Conservation (phyloP, 1,284 basidiomycete species). For the Naganishia sp. region DNA sequence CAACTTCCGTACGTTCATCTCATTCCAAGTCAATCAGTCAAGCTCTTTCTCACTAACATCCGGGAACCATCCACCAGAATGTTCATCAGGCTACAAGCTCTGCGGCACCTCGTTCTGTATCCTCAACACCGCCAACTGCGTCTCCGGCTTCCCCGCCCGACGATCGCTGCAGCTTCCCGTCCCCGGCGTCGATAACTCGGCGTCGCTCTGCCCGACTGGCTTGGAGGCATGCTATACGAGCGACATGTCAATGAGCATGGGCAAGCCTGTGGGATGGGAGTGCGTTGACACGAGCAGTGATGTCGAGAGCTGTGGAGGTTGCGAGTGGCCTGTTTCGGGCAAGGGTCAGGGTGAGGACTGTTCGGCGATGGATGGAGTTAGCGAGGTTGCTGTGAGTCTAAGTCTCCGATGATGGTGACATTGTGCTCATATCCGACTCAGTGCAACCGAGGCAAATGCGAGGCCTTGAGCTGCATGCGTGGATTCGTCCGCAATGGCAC, state of each 20-base stretch:
- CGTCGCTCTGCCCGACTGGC: conserved; percentile 5
- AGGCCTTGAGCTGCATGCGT: conserved; percentile 13
- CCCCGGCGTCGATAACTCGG: not conserved
- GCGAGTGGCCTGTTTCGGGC: conserved; percentile 4
- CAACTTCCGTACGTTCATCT: conserved; percentile 7
- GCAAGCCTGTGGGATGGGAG: conserved; percentile 2
- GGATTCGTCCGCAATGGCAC: conserved; percentile 15
- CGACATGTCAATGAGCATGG: conserved; percentile 4
- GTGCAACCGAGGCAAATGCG: conserved; percentile 6
- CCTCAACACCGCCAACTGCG: not conserved
- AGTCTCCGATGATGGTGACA: too few species aligned
- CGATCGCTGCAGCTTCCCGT: conserved; percentile 1
- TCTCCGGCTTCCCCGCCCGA: conserved; percentile 21
- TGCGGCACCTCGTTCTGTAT: conserved; percentile 21
- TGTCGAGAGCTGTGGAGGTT: conserved; percentile 23
- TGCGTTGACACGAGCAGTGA: conserved; percentile 4
- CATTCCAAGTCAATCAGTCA: too few species aligned
- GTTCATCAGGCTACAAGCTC: too few species aligned
- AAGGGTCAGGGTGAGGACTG: conserved; percentile 9
- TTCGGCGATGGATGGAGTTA: conserved; percentile 1
- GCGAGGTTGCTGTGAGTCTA: conserved; percentile 8
- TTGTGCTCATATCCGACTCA: too few species aligned
- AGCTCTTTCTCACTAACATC: too few species aligned
- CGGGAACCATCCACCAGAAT: too few species aligned
- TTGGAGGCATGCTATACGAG: not conserved